A percentile compares a stretch with the other conserved stretches of the same genome.
Conservation (phyloP, 805 yeast genomes). For the Priceomyces medius region DNA sequence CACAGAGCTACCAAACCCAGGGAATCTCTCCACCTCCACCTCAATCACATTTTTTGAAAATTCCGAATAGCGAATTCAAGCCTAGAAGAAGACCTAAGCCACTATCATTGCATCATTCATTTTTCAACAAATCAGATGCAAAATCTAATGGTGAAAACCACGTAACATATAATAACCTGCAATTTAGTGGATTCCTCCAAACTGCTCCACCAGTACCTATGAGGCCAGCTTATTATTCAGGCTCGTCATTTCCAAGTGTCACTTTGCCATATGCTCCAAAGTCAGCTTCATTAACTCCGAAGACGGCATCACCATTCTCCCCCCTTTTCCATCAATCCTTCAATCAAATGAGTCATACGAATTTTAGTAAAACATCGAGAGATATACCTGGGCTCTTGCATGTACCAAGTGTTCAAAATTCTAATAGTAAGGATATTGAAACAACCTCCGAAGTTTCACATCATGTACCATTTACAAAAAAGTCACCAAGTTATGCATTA, state of each 20-base stretch:
- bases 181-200: constrained; percentile 11
- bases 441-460: background rate
- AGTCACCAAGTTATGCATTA: constrained; percentile 1
- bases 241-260: constrained; percentile 4
- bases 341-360: constrained; percentile 15
- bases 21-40: constrained; percentile 7
- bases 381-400: background rate
- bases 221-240: constrained; percentile 5
- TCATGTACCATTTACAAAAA: background rate
- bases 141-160: background rate
- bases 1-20: background rate
- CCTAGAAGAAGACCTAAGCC: constrained; percentile 43
- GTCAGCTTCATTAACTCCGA: constrained; percentile 27
- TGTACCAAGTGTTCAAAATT: background rate
- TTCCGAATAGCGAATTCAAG: constrained; percentile 22
- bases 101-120: constrained; percentile 34
- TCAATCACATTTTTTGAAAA: constrained; percentile 3
- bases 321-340: constrained; percentile 42
- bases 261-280: constrained; percentile 12
- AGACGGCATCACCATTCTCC: constrained; percentile 36
- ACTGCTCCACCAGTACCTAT: constrained; percentile 26
- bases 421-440: background rate
- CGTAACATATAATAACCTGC: background rate
- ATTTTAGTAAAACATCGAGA: constrained; percentile 1
- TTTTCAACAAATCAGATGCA: constrained; percentile 17